A percentile compares a stretch with the other conserved stretches of the same genome.
phyloP scores from a whole-genome alignment of 768 basidiomycete species.

The Leccinellum rugosiceps region DNA sequence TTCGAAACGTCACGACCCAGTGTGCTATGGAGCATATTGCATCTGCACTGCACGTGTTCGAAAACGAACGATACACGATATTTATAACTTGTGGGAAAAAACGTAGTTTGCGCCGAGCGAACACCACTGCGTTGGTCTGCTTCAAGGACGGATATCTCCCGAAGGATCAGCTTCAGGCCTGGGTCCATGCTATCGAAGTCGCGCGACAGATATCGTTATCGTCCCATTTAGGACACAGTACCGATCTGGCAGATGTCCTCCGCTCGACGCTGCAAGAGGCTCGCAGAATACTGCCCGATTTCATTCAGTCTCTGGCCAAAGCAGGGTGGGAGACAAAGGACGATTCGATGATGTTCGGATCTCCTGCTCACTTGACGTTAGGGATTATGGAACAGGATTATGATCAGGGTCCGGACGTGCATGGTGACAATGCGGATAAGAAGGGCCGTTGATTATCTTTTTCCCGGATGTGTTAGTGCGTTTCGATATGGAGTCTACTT shows the following conservation, averaged over 20 bases:
- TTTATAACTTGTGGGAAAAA: conserved; percentile 37
- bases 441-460: conserved; percentile 17
- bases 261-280: conserved; percentile 10
- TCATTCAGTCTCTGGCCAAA: conserved; percentile 15
- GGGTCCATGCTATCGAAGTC: conserved; percentile 35
- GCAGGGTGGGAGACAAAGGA: conserved; percentile 39
- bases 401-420: neutral
- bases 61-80: conserved; percentile 48
- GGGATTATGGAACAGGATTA: neutral
- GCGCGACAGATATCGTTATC: conserved; percentile 2
- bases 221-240: neutral
- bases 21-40: conserved; percentile 15
- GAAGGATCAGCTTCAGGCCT: conserved; percentile 54
- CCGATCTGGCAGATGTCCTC: conserved; percentile 6
- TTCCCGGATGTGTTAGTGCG: neutral
- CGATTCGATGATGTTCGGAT: conserved; percentile 32
- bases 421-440: conserved; percentile 8
- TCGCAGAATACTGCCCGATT: conserved; percentile 14
- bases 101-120: neutral
- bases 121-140: conserved; percentile 37
- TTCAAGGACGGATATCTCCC: conserved; percentile 49
- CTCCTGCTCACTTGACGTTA: conserved; percentile 23
- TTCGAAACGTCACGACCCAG: conserved; percentile 25
- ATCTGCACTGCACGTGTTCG: conserved; percentile 39
- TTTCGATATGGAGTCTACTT: too few species aligned